phyloP scores from a whole-genome alignment of 805 yeast species.

The Candida hispaniensis region DNA sequence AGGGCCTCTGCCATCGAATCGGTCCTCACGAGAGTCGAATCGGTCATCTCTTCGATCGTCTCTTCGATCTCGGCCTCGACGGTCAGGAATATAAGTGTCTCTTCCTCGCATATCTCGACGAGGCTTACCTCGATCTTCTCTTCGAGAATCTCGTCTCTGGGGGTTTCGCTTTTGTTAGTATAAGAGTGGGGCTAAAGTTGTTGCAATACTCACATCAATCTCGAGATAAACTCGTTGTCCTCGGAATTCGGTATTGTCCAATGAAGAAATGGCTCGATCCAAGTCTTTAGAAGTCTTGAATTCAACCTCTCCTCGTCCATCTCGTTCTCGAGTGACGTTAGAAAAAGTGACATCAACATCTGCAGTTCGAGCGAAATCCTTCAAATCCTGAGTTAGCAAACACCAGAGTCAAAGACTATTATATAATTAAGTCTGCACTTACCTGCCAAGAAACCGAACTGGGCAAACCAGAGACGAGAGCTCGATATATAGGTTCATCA shows the following conservation, averaged over 20 bases:
- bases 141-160: too few relatives aligned
- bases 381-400: slow-evolving; percentile 46
- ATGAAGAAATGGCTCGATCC: slow-evolving; percentile 54
- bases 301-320: slow-evolving; percentile 30
- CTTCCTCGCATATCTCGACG: slow-evolving; percentile 20
- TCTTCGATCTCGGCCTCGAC: slow-evolving; percentile 35
- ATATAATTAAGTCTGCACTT: slow-evolving; percentile 19
- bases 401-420: slow-evolving; percentile 21
- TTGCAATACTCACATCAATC: slow-evolving; percentile 30
- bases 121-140: too few relatives aligned
- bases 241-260: slow-evolving; percentile 62
- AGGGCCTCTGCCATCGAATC: too few relatives aligned
- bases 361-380: slow-evolving; percentile 54
- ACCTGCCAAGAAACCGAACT: slow-evolving; percentile 27
- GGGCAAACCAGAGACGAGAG: slow-evolving; percentile 24
- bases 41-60: slow-evolving; percentile 36
- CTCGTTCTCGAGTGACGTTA: slow-evolving; percentile 30
- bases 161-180: slow-evolving; percentile 30
- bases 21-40: background rate
- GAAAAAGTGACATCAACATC: slow-evolving; percentile 32
- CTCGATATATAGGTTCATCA: slow-evolving; percentile 22
- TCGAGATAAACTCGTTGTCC: slow-evolving; percentile 59
- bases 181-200: slow-evolving; percentile 40
- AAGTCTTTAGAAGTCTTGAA: slow-evolving; percentile 52
- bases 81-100: slow-evolving; percentile 19